Base-by-base conservation (phyloP, 2,329 filamentous ascomycete species). In the Clonostachys rhizophaga region DNA sequence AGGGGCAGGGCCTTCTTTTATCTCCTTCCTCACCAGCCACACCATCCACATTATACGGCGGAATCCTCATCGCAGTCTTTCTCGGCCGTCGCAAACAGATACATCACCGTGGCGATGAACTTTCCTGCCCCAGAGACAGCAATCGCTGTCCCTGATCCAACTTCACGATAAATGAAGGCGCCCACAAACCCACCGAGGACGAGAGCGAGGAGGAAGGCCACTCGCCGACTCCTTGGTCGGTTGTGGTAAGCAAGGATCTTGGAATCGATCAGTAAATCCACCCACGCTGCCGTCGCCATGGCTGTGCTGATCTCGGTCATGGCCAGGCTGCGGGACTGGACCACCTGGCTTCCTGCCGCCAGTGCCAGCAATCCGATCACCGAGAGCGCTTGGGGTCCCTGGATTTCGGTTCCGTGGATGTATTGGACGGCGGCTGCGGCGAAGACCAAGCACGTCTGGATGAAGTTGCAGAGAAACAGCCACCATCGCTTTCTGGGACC, bases 221-320 rank as follows among this genome's bases (percentile, higher is more conserved):
- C 58, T 4, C 78, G 63, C 6, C 79, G 63, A 35, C 74, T 79
- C 14, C 79, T 62, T 3, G 72, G 64, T 14, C 74, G 63, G 54
- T 83, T 83, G 56, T 84, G 81, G 6, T 79, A 63, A 35, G 74
- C 79, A 14, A 79, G 62, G 4, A 71, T 64, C 14, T 74, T 63
- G 54, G 83, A 83, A 57, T 84, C 81, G 46, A 82, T 76, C 45
- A 81, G 59, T 47, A 83, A 56, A 55, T 84, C 80, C 2, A 84
- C 67, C 71, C 77, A 84, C 2, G 81, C 80, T 1, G 81, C 79
- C 6, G 81, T 84, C 0, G 79, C 80, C 79, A 84, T 84, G 24
- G 81, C 79, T 1, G 81, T 84, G 49, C 71, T 81, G 55, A 84
- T 83, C 58, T 85, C 81, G 1, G 76, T 76, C 63, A 83, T 75